A percentile compares a stretch with the other conserved stretches of the same genome.
Conservation (phyloP, 1,139 yeast genomes). For the Kodamaea alishanica region DNA sequence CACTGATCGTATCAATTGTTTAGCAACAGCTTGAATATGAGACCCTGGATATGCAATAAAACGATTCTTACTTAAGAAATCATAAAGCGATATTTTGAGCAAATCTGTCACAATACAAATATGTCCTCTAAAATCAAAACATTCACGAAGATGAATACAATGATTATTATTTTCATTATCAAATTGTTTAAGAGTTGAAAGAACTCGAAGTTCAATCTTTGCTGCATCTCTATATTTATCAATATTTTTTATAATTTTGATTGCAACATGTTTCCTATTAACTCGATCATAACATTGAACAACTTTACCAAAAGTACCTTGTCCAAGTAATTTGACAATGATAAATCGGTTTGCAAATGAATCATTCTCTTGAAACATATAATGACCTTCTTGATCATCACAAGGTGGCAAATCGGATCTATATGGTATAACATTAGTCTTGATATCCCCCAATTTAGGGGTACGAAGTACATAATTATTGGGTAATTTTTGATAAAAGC, state of each 20-base stretch:
- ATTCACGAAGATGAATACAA: conserved; percentile 78
- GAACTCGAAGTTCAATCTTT: conserved; percentile 70
- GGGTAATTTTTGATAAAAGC: conserved; percentile 41
- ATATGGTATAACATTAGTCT: conserved; percentile 39
- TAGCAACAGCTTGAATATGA: conserved; percentile 85
- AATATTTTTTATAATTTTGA: conserved; percentile 80
- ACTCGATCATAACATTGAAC: conserved; percentile 64
- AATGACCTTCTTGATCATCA: conserved; percentile 83
- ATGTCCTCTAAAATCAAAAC: conserved; percentile 91
- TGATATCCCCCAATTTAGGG: conserved; percentile 44
- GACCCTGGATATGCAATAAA: conserved; percentile 74
- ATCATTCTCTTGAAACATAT: conserved; percentile 59
- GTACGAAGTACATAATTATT: conserved; percentile 36
- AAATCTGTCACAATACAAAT: conserved; percentile 91
- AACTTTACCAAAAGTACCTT: conserved; percentile 97
- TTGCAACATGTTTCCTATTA: conserved; percentile 69
- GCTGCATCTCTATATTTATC: conserved; percentile 85
- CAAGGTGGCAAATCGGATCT: conserved; percentile 44
- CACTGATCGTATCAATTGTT: conserved; percentile 81
- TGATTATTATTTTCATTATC: conserved; percentile 67
- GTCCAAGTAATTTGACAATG: conserved; percentile 73
- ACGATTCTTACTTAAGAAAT: conserved; percentile 76
- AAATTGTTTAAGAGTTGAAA: conserved; percentile 77
- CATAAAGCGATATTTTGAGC: conserved; percentile 80
- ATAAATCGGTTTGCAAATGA: conserved; percentile 64